Conservation (phyloP, 441 rosid genomes). For the Flueggea neowawraea region DNA sequence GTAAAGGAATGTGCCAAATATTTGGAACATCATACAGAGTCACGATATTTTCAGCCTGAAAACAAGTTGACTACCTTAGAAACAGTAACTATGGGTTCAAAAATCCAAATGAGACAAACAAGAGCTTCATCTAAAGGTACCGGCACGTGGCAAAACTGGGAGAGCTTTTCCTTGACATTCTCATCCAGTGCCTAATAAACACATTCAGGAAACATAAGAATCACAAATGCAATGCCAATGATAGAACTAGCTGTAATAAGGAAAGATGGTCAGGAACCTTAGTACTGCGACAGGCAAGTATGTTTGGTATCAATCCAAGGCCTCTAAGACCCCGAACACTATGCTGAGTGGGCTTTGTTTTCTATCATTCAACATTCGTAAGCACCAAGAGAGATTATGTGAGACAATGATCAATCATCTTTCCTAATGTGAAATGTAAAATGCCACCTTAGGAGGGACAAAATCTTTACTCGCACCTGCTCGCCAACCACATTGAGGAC, state of each 20-base stretch:
- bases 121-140: slow-evolving; percentile 31
- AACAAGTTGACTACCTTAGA: slow-evolving; percentile 16
- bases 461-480: slow-evolving; percentile 42
- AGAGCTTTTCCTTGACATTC: slow-evolving; percentile 69
- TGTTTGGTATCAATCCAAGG: slow-evolving; percentile 87
- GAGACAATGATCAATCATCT: neutral
- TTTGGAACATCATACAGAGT: slow-evolving; percentile 92
- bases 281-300: slow-evolving; percentile 92
- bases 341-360: slow-evolving; percentile 98
- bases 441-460: neutral
- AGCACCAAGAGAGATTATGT: neutral
- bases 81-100: neutral
- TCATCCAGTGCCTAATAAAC: slow-evolving; percentile 74
- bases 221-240: neutral
- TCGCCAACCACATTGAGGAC: slow-evolving; percentile 93
- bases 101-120: slow-evolving; percentile 3
- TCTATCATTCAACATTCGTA: slow-evolving; percentile 30
- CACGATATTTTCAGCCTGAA: slow-evolving; percentile 69
- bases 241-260: neutral
- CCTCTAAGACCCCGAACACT: slow-evolving; percentile 84
- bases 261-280: slow-evolving; percentile 30
- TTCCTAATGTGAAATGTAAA: neutral
- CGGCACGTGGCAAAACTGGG: slow-evolving; percentile 84
- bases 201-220: neutral
- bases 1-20: slow-evolving; percentile 84